A percentile compares a stretch with the other conserved stretches of the same genome.
Evolutionary conservation across 805 yeast genomes (phyloP).

Genomic region (Lachancea dasiensis): DNA sequence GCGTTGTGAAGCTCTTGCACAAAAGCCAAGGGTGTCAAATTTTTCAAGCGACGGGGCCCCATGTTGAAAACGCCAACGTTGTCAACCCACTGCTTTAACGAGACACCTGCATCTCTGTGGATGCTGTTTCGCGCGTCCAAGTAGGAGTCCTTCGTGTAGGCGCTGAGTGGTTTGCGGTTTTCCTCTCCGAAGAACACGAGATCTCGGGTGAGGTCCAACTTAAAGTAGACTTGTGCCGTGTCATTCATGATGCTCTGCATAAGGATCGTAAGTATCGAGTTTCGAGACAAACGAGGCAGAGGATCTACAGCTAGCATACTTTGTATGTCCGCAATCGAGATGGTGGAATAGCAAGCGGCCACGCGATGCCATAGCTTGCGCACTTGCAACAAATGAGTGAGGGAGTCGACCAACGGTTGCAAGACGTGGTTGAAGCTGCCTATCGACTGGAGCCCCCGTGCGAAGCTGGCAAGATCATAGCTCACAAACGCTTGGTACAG

Average conservation of each 20-base stretch:
- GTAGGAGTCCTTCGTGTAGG: constrained; percentile 4
- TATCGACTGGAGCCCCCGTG: constrained; percentile 12
- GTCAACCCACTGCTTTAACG: constrained; percentile 18
- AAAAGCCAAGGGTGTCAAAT: constrained; percentile 7
- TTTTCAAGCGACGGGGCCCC: constrained; percentile 12
- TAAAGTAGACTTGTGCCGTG: constrained; percentile 24
- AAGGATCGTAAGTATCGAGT: constrained; percentile 23
- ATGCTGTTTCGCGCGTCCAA: not conserved
- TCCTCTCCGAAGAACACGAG: constrained; percentile 27
- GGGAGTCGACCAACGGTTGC: constrained; percentile 12
- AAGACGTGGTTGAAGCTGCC: constrained; percentile 10
- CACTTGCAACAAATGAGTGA: constrained; percentile 17
- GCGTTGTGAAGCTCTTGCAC: constrained; percentile 8
- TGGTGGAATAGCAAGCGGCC: constrained; percentile 27
- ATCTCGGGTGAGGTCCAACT: constrained; percentile 26
- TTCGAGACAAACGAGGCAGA: constrained; percentile 14
- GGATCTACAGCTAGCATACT: constrained; percentile 12
- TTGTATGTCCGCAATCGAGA: constrained; percentile 24
- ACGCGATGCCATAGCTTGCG: constrained; percentile 24
- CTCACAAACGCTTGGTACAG: constrained; percentile 16
- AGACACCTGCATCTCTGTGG: not conserved
- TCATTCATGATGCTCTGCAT: constrained; percentile 27
- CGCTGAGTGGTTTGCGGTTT: constrained; percentile 12
- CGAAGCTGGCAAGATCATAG: constrained; percentile 13
- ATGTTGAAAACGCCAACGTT: constrained; percentile 20